Evolutionary conservation across 768 basidiomycete genomes (phyloP).

Genomic region (Mycena alexandri): DNA sequence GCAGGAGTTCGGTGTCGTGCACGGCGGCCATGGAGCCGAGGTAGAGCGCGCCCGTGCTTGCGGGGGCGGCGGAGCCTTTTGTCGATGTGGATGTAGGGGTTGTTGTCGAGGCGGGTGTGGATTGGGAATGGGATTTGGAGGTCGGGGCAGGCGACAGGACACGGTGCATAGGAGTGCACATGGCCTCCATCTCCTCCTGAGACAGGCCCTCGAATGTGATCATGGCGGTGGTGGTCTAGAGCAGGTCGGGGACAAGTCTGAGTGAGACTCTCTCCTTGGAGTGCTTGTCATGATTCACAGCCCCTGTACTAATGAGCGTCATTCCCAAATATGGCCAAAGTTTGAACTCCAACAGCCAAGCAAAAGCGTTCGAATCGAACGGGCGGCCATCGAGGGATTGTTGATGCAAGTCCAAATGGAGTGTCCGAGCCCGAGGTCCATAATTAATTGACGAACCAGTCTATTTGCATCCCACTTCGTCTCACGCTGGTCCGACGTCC

Average conservation of each 20-base stretch:
- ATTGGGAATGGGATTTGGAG: not conserved
- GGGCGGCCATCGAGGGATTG: not conserved
- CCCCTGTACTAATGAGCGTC: slow-evolving; percentile 2
- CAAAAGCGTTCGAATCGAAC: not conserved
- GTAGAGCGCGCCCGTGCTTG: slow-evolving; percentile 23
- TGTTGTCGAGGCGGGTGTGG: not conserved
- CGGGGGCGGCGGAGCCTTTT: not conserved
- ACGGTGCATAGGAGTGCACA: slow-evolving; percentile 32
- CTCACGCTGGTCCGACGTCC: no score
- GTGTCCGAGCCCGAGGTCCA: not conserved
- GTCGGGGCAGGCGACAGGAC: slow-evolving; percentile 8
- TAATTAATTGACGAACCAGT: not conserved
- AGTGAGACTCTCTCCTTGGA: not conserved
- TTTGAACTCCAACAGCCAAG: not conserved
- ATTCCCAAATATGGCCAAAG: slow-evolving; percentile 6
- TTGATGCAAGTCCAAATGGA: not conserved
- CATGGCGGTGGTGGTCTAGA: slow-evolving; percentile 16
- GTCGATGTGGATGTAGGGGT: not conserved
- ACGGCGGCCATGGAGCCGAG: slow-evolving; percentile 71
- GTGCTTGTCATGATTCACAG: not conserved
- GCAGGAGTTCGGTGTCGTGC: slow-evolving; percentile 67
- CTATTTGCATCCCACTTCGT: no score
- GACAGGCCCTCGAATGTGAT: slow-evolving; percentile 27
- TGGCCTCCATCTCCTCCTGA: slow-evolving; percentile 29
- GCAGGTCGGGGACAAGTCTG: no score